These are phyloP conservation scores for Candolleomyces aberdarensis DNA, from an alignment of 768 basidiomycete species.

Conservation along the genomic window DNA sequence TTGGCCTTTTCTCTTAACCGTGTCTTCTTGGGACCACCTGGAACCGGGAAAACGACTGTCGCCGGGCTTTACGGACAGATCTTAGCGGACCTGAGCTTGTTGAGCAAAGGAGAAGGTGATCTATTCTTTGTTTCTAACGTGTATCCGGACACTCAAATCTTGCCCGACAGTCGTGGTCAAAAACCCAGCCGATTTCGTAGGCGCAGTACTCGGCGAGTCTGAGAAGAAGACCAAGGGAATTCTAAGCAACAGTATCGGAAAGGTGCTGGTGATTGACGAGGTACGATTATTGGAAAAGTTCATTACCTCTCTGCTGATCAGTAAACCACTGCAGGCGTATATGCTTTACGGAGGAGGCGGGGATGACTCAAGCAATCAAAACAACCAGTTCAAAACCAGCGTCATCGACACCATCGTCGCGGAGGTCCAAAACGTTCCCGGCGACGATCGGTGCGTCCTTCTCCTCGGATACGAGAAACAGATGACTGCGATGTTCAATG, in stretches of 20 bases:
- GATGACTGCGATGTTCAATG: constrained; percentile 77
- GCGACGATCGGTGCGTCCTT: constrained; percentile 68
- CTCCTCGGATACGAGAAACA: constrained; percentile 62
- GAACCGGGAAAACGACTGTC: constrained; percentile 72
- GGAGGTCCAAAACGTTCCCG: constrained; percentile 65
- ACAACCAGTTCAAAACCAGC: constrained; percentile 57
- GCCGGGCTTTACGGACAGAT: constrained; percentile 66
- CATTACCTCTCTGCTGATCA: background rate
- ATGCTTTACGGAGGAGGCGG: constrained; percentile 57
- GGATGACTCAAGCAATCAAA: constrained; percentile 23
- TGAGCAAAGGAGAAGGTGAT: constrained; percentile 73
- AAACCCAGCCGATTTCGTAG: constrained; percentile 70
- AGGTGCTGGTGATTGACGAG: constrained; percentile 72
- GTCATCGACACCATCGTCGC: constrained; percentile 77
- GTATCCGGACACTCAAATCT: background rate
- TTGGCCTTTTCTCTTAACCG: constrained; percentile 58
- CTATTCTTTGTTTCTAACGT: background rate
- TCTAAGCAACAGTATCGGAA: constrained; percentile 54
- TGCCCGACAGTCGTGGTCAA: constrained; percentile 53
- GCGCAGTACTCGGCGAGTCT: constrained; percentile 53
- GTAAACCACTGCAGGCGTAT: constrained; percentile 47
- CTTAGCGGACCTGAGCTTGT: constrained; percentile 54
- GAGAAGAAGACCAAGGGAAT: constrained; percentile 66
- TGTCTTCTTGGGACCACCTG: constrained; percentile 63
- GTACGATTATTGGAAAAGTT: constrained; percentile 22